These are phyloP conservation scores for Mycena chlorophos DNA, from an alignment of 768 basidiomycete genomes.

Conservation along the genomic window DNA sequence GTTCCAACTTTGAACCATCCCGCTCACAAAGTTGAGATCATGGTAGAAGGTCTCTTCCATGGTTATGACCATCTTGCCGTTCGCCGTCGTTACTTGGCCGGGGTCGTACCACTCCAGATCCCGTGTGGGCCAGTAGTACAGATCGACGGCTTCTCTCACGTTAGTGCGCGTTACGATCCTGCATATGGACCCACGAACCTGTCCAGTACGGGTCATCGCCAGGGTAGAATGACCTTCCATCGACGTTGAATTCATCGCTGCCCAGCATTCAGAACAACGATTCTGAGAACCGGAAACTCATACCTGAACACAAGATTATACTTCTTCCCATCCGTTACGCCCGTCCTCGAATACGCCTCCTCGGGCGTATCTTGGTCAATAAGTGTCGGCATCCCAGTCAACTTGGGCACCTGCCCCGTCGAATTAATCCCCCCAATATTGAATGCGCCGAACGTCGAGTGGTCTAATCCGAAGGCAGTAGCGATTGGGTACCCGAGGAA, in stretches of 20 bases:
- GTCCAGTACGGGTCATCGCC: conserved; percentile 75
- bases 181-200: background rate
- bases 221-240: conserved; percentile 70
- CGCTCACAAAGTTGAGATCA: conserved; percentile 82
- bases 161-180: background rate
- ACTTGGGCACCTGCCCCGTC: conserved; percentile 64
- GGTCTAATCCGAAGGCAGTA: conserved; percentile 7
- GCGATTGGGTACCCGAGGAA: conserved; percentile 76
- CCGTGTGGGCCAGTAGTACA: conserved; percentile 85
- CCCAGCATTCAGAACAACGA: background rate
- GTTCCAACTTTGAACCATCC: conserved; percentile 40
- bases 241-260: conserved; percentile 56
- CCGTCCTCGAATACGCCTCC: conserved; percentile 47
- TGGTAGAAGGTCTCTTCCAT: conserved; percentile 69
- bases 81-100: conserved; percentile 65
- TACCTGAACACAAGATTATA: conserved; percentile 65
- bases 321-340: conserved; percentile 35
- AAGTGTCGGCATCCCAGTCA: conserved; percentile 61
- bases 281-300: conserved; percentile 34
- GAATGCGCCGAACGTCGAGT: conserved; percentile 46
- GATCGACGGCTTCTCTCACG: conserved; percentile 77
- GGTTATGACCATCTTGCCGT: conserved; percentile 81
- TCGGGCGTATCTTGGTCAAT: conserved; percentile 79
- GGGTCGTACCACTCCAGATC: conserved; percentile 88
- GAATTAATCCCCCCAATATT: conserved; percentile 77